Conservation (phyloP, 768 basidiomycete species). For the Antrodiella citrinella region DNA sequence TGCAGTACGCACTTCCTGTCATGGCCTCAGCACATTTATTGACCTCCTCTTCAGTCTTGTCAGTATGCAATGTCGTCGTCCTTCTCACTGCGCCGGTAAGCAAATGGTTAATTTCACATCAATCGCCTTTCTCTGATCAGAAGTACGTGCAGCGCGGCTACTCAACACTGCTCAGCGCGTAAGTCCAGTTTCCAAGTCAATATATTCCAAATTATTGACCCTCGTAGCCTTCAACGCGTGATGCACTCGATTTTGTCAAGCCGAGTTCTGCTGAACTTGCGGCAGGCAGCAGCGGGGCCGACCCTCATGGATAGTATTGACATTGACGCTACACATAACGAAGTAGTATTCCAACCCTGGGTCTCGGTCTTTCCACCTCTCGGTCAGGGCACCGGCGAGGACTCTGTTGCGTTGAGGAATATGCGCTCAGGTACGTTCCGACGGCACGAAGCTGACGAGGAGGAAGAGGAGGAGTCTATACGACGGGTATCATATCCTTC, state of each 20-base stretch:
- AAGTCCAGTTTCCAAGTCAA: conserved; percentile 2
- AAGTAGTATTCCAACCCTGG: too few relatives aligned
- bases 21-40: too few relatives aligned
- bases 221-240: conserved; percentile 7
- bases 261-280: conserved; percentile 11
- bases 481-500: too few relatives aligned
- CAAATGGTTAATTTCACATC: too few relatives aligned
- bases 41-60: conserved; percentile 3
- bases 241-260: conserved; percentile 9
- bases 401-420: neutral
- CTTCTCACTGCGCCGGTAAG: conserved; percentile 4
- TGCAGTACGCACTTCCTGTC: conserved; percentile 5
- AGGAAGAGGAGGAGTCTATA: too few relatives aligned
- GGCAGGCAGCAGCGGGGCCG: conserved; percentile 1
- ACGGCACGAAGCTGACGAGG: too few relatives aligned
- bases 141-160: conserved; percentile 1
- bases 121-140: too few relatives aligned
- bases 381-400: neutral
- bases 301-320: neutral
- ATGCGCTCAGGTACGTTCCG: too few relatives aligned
- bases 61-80: conserved; percentile 6
- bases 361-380: too few relatives aligned
- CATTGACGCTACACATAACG: too few relatives aligned
- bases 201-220: too few relatives aligned
- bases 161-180: conserved; percentile 5